Evolutionary conservation across 495 filamentous ascomycete species (phyloP), one percentile per base, ranked within the genome.

Genomic region (Penicillium robsamsonii): DNA sequence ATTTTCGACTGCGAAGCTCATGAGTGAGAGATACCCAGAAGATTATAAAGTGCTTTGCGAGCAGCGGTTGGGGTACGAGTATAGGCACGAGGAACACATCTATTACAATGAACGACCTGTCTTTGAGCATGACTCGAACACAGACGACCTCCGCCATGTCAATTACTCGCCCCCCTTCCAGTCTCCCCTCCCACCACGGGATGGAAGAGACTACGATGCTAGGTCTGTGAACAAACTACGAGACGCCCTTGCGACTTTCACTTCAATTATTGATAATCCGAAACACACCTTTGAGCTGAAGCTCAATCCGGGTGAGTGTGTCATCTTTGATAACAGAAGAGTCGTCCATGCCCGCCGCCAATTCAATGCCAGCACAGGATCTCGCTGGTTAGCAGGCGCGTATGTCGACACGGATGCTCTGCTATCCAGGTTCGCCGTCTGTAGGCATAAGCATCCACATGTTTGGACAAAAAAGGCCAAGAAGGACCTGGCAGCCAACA

Each of bases 241-340:
- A 54, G 47, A n/a, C 78, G 91, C 70, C 65, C 75, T 72, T 20
- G 44, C 49, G 4, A 18, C 12, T 4, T 76, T 71, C 37, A 64
- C 56, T 30, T 35, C 54, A 0, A 40, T 73, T 0, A 54, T 89
- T 13, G 79, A 87, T 31, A 46, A 70, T 0, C 56, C 76, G 5
- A 57, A 70, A 0, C 80, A 79, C 33, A 65, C 86, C 40, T 87
- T 86, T 63, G 79, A 95, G 74, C 71, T 88, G 42, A 88, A 85
- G 67, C 68, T 97, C 57, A 68, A 85, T 41, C 84, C 86, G 8
- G 92, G 93, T 8, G 84, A 93, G 55, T 93, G 89, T 60, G 90
- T 88, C 27, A 81, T 97, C 15, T 96, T 97, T 69, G 84, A 91
- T 61, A 97, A 97, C 65, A 70, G 83, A 22, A 79, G 91, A 8